Conservation (phyloP, 495 filamentous ascomycete genomes). For the Polyplosphaeria fusca region DNA sequence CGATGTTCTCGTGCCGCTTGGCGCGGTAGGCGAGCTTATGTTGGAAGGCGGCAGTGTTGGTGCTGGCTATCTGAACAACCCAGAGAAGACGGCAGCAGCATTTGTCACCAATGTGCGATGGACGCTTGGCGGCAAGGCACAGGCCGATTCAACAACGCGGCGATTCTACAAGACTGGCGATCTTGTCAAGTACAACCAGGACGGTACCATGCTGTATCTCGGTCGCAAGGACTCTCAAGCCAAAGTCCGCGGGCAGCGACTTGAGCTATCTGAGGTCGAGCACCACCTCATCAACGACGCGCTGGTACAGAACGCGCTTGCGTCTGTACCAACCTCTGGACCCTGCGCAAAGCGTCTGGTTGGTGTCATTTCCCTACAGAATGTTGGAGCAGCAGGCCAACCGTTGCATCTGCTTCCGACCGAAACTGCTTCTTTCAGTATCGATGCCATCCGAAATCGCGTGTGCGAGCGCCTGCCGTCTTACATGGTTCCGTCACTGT, state of each 20-base stretch:
- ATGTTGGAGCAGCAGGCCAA: not conserved
- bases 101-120: slow-evolving; percentile 37
- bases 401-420: slow-evolving; percentile 8
- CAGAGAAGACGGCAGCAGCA: slow-evolving; percentile 35
- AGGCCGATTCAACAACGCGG: not conserved
- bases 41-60: slow-evolving; percentile 42
- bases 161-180: slow-evolving; percentile 41
- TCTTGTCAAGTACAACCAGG: slow-evolving; percentile 32
- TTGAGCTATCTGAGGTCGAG: slow-evolving; percentile 39
- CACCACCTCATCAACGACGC: slow-evolving; percentile 31
- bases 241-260: slow-evolving; percentile 37
- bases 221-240: slow-evolving; percentile 40
- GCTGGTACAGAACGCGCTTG: slow-evolving; percentile 18
- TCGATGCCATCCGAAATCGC: slow-evolving; percentile 23
- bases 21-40: slow-evolving; percentile 44
- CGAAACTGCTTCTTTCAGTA: slow-evolving; percentile 10
- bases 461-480: slow-evolving; percentile 28
- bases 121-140: not conserved
- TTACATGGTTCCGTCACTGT: slow-evolving; percentile 36
- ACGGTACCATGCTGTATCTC: slow-evolving; percentile 36
- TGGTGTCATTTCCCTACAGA: slow-evolving; percentile 21
- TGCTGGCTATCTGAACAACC: slow-evolving; percentile 42
- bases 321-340: slow-evolving; percentile 23
- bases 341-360: slow-evolving; percentile 31
- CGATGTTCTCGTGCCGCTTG: slow-evolving; percentile 40